Evolutionary conservation across 306 rosid genomes (phyloP).

Genomic region (Calophaca sinica): DNA sequence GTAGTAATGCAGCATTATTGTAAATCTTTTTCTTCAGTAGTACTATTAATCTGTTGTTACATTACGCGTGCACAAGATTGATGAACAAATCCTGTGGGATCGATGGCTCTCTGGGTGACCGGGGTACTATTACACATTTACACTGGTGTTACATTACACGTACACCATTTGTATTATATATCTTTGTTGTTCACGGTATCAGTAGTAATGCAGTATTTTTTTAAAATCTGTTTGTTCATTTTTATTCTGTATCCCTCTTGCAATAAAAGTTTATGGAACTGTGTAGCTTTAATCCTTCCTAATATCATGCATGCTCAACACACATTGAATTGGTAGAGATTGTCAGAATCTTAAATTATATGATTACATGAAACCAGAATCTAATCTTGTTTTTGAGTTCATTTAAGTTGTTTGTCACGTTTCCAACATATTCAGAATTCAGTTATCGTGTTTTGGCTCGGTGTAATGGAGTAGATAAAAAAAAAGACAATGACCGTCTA

Average conservation of each 20-base stretch:
- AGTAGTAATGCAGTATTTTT: background rate
- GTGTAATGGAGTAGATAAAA: too few species aligned
- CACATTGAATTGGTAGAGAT: background rate
- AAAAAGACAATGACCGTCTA: too few species aligned
- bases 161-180: background rate
- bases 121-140: background rate
- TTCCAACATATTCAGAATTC: too few species aligned
- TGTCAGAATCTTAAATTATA: background rate
- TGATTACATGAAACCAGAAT: slow-evolving; percentile 12
- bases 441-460: too few species aligned
- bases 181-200: slow-evolving; percentile 9
- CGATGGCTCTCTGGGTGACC: slow-evolving; percentile 28
- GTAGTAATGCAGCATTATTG: background rate
- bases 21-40: background rate
- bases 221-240: background rate
- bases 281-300: background rate
- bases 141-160: slow-evolving; percentile 17
- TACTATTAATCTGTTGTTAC: too few species aligned
- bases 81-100: slow-evolving; percentile 82
- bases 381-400: slow-evolving; percentile 2
- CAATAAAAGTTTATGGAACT: background rate
- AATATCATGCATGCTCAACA: background rate
- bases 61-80: slow-evolving; percentile 51
- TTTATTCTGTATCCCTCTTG: slow-evolving; percentile 11
- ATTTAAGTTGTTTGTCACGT: too few species aligned